Percentiles rank a stretch among this genome's conserved stretches.
These are phyloP conservation scores for Globisporangium irregulare DNA, from an alignment of 352 stramenopile species.

Conservation along the genomic window DNA sequence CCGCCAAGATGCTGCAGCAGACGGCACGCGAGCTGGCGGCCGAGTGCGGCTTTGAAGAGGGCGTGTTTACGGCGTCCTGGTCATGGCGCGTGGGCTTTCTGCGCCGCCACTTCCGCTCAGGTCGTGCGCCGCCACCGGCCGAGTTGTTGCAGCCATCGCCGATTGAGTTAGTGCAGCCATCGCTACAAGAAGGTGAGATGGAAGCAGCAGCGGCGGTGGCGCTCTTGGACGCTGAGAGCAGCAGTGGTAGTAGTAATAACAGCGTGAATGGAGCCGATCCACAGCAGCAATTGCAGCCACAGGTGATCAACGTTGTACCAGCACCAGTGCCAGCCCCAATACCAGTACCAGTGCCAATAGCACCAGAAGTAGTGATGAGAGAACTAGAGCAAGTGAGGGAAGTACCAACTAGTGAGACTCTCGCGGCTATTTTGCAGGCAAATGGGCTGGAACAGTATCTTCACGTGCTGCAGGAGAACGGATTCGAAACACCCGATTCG, in stretches of 20 bases:
- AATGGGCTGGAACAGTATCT: constrained; percentile 13
- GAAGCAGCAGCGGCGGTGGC: background rate
- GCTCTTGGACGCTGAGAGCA: background rate
- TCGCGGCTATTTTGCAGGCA: constrained; percentile 6
- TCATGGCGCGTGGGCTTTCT: constrained; percentile 12
- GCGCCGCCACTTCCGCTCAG: constrained; percentile 5
- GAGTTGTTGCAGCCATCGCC: background rate
- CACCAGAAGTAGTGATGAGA: background rate
- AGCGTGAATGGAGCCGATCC: background rate
- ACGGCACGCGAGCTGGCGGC: constrained; percentile 1
- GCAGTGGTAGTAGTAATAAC: background rate
- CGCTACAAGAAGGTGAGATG: background rate
- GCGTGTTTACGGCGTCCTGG: constrained; percentile 14
- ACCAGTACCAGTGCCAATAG: no score
- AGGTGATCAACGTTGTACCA: background rate
- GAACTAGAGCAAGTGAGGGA: background rate
- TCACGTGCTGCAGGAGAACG: constrained; percentile 15
- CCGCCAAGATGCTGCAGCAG: constrained; percentile 15
- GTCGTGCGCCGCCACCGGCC: background rate
- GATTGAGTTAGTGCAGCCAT: background rate
- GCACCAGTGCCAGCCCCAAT: background rate
- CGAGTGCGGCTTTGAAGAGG: constrained; percentile 8
- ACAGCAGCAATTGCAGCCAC: background rate
- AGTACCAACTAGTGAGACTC: background rate
- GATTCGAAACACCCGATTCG: constrained; percentile 13